Base-by-base conservation (phyloP, 768 basidiomycete genomes). In the Russula earlei region DNA sequence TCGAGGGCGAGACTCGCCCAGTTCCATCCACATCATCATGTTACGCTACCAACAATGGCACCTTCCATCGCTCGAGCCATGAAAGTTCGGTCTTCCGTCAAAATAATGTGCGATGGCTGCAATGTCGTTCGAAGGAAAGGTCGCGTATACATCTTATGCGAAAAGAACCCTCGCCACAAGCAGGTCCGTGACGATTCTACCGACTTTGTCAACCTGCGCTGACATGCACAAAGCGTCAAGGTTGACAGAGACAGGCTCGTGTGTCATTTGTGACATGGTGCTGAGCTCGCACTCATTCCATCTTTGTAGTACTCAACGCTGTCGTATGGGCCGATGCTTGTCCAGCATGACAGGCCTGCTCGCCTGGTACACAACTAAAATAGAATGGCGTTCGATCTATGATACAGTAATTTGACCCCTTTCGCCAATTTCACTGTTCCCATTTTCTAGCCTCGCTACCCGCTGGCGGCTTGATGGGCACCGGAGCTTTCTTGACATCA, bases 11-110 rank as follows among this genome's bases (percentile, higher is more conserved):
- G 75, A 49, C n/a, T n/a, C n/a, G n/a, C n/a, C n/a, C n/a, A n/a
- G n/a, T 61, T 62, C 69, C 73, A 63, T n/a, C 62, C 57, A 33
- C 15, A 42, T 54, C 53, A 71, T 41, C 59, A 71, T 63, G 52
- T 51, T 58, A 40, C 61, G 5, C 17, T 49, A 4, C 47, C 56
- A n/a, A 34, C 64, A 31, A 55, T 67, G 33, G 59, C 68, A 7
- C 54, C 47, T n/a, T 47, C 41, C 17, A 67, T 80, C 20, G 68
- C 76, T n/a, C 73, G 87, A 63, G 91, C 92, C 45, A 94, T 96
- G 89, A 99, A 99, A 76, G 93, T 98, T 56, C 83, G 95, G 60
- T 87, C 90, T 22, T 91, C 91, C 4, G 90, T 98, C 63, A 96
- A 94, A 74, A 72, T 82, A 51, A 88, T 95, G 82, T 99, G 95